Base-by-base conservation (phyloP, 1,139 yeast species). In the Geotrichum klebahnii region DNA sequence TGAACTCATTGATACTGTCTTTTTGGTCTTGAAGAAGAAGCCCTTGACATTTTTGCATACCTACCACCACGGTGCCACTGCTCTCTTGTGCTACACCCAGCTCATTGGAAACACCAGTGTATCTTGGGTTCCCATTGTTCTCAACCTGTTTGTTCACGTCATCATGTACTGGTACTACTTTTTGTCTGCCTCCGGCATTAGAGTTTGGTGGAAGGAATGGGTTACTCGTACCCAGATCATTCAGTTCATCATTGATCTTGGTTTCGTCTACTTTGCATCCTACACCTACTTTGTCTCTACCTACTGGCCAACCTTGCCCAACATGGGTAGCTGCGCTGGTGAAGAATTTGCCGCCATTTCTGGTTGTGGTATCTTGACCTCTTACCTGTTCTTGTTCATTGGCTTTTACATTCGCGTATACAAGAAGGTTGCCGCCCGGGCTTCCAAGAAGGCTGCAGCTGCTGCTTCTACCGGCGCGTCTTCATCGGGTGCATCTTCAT, bases 201-300 rank as follows among this genome's bases (percentile, higher is more conserved):
- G 92, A 62, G 97, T 92, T 53, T 90, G 97, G 97, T 92, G 98
- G 98, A 92, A 92, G 73, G 96, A 90, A 73, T 92, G 97, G 97
- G 97, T 92, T 61, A 92, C 98, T 48, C 80, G 96, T 60, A 82
- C 87, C 78, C 98, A 92, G 75, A 92, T 92, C 71, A 79, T 86
- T 63, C 98, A 92, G 74, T 92, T 92, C 65, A 75, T 92, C 63
- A 77, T 92, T 64, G 98, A 92, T 69, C 79, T 92, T 67, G 80
- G 78, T 42, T 89, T 89, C 66, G 95, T 90, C 59, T 90, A 89
- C 76, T 87, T 86, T 68, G 96, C 96, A 51, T 83, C 96, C 51
- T 90, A 87, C 75, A 69, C 73, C 46, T 73, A 75, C 59, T 67
- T 69, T 53, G 64, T 70, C 44, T 56, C 60, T 53, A 66, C 64